Evolutionary conservation across 495 filamentous ascomycete genomes (phyloP), one percentile per base, ranked within the genome.

Genomic region (Penicillium paradoxum): DNA sequence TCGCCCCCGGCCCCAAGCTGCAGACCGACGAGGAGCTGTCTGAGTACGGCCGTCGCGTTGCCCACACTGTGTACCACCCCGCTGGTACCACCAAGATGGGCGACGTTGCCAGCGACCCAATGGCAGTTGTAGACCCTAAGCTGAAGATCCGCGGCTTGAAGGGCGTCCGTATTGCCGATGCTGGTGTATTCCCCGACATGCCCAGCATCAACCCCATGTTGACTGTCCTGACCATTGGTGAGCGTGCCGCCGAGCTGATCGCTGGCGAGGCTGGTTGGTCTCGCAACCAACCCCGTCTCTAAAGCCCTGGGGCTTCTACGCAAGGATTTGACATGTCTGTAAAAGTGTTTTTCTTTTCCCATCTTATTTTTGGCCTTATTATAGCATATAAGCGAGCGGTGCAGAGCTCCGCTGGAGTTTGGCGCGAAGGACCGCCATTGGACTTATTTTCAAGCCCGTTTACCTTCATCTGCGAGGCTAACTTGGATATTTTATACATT

Each of bases 11-110:
- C 8, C 85, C 84, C 13, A 68, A 77, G 18, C 61, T 89, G 13
- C 77, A 82, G 56, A 81, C 80, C 3, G 86, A 92, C 55, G 84
- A 87, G 59, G 85, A 80, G 41, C 74, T 92, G 11, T 82, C 76
- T 54, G 83, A 89, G 73, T 91, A 91, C 64, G 87, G 81, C 25
- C 76, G 88, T 29, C 79, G 77, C 25, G 87, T 82, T 3, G 88
- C 88, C 13, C 88, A 91, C 65, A 93, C 88, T 1, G 88, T 93
- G 5, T 93, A 93, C 65, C 89, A 93, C 66, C 89, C 89, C 0
- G 86, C 86, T 27, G 88, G 89, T 45, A 93, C 89, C 22, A 90
- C 89, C 44, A 91, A 88, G 76, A 93, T 93, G 89, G 89, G 89
- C 17, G 79, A 88, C 64, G 66, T 81, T 9, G 61, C 63, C 13